Evolutionary conservation across 2,329 filamentous ascomycete genomes (phyloP).

Genomic region (Ilyonectria mors-panacis): DNA sequence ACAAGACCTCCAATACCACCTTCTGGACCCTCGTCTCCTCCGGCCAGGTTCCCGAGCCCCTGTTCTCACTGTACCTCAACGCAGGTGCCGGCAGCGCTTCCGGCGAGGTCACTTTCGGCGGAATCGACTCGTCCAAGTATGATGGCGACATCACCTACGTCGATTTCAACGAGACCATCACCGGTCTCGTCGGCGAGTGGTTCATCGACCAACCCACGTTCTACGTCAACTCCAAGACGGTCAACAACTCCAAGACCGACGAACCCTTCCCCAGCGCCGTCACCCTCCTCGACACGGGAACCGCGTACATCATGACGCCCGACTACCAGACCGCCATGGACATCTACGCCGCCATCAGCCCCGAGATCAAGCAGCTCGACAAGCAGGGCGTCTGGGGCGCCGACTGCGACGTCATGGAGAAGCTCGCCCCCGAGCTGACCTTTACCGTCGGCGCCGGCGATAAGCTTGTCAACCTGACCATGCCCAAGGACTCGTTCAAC

Average conservation of each 20-base stretch:
- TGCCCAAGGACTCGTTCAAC: constrained; percentile 51
- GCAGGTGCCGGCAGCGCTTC: constrained; percentile 34
- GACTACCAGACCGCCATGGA: constrained; percentile 47
- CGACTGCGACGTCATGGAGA: constrained; percentile 49
- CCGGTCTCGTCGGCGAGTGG: constrained; percentile 38
- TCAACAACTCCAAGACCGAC: constrained; percentile 36
- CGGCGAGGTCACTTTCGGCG: constrained; percentile 53
- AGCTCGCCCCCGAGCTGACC: constrained; percentile 47
- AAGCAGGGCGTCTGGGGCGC: constrained; percentile 53
- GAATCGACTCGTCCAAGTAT: constrained; percentile 50
- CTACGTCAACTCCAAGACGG: constrained; percentile 41
- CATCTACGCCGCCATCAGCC: constrained; percentile 51
- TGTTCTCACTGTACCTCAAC: constrained; percentile 50
- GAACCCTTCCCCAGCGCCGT: constrained; percentile 30
- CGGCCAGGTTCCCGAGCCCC: constrained; percentile 43
- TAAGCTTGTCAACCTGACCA: constrained; percentile 45
- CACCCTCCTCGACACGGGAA: constrained; percentile 52
- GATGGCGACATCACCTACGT: constrained; percentile 46
- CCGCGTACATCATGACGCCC: constrained; percentile 50
- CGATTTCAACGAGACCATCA: constrained; percentile 41
- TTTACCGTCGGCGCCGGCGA: constrained; percentile 48
- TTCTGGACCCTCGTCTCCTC: constrained; percentile 49
- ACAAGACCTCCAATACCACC: constrained; percentile 34
- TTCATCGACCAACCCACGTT: constrained; percentile 47
- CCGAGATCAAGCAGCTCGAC: constrained; percentile 50